Evolutionary conservation across 2,329 filamentous ascomycete species (phyloP).

Genomic region (Penicillium sp.): DNA sequence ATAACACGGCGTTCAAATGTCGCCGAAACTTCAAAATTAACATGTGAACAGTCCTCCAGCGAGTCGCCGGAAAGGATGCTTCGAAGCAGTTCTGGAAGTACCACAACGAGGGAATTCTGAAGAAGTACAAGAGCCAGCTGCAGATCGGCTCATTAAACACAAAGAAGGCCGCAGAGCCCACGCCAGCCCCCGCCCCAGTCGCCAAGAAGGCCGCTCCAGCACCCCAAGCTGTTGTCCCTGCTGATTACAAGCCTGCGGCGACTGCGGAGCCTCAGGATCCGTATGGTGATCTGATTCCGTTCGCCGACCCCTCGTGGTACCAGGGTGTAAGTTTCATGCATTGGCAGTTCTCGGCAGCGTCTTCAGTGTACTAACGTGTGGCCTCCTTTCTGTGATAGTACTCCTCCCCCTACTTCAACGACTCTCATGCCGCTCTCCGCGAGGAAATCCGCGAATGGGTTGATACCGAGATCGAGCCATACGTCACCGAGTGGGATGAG

Average conservation of each 20-base stretch:
- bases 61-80: conserved; percentile 67
- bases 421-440: conserved; percentile 87
- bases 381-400: conserved; percentile 59
- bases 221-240: conserved; percentile 46
- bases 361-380: not conserved
- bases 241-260: conserved; percentile 50
- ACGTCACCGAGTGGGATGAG: conserved; percentile 96
- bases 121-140: conserved; percentile 63
- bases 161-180: conserved; percentile 59
- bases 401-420: conserved; percentile 95
- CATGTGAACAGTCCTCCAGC: conserved; percentile 57
- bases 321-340: conserved; percentile 69
- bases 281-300: conserved; percentile 85
- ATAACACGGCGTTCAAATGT: not conserved
- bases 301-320: conserved; percentile 92
- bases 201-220: conserved; percentile 56
- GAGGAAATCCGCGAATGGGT: conserved; percentile 92
- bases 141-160: conserved; percentile 76
- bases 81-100: conserved; percentile 71
- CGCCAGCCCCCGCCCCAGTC: conserved; percentile 38
- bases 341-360: not conserved
- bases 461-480: conserved; percentile 82
- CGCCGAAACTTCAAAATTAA: conserved; percentile 21
- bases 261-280: conserved; percentile 76
- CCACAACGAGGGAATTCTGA: conserved; percentile 62